Conservation (phyloP, 345 rosid genomes). For the Bruguiera sexangula region DNA sequence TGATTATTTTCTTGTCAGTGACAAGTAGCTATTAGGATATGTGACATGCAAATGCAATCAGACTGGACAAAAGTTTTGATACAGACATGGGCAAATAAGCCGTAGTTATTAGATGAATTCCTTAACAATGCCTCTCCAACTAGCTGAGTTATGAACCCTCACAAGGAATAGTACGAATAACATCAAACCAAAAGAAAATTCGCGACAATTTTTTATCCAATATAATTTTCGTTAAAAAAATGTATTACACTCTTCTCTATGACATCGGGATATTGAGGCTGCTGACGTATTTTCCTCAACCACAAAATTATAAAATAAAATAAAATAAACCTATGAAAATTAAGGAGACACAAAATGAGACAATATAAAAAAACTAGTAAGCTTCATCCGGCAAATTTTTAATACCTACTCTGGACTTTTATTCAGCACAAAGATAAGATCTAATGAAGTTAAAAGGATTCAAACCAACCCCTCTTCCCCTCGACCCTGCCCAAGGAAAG, state of each 20-base stretch:
- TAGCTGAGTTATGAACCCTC: not conserved
- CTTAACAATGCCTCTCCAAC: not conserved
- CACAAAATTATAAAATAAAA: not conserved
- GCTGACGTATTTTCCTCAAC: not conserved
- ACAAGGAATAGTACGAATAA: not conserved
- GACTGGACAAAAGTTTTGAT: not conserved
- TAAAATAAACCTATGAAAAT: not conserved
- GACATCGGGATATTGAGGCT: not conserved
- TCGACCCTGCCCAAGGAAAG: not conserved
- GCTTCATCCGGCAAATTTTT: not conserved
- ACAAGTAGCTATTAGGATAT: not conserved
- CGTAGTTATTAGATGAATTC: not conserved
- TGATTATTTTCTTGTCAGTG: too few relatives aligned
- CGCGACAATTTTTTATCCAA: too few relatives aligned
- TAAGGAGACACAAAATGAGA: not conserved
- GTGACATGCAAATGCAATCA: not conserved
- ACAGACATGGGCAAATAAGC: not conserved
- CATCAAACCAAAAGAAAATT: too few relatives aligned
- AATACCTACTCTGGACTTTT: not conserved
- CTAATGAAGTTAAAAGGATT: not conserved
- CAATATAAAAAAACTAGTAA: not conserved
- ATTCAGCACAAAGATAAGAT: not conserved
- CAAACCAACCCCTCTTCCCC: not conserved
- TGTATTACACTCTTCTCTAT: too few relatives aligned
- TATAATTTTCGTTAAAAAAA: too few relatives aligned